Evolutionary conservation across 306 rosid species (phyloP), one percentile per base, ranked within the genome.

Genomic region (Begonia masoniana): DNA sequence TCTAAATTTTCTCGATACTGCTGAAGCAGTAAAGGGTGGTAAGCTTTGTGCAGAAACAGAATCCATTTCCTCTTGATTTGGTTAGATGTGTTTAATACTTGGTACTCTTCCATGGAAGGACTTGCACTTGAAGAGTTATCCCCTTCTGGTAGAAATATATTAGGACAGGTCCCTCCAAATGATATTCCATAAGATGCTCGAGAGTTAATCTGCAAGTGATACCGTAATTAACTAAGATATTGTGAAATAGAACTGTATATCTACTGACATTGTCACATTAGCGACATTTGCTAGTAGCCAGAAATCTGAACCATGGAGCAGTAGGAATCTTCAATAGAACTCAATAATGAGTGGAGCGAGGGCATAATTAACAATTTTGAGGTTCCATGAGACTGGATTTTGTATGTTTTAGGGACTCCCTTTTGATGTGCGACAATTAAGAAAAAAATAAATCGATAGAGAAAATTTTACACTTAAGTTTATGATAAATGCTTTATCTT

Each of bases 171-270:
- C 50, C 94, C 99, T 50, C 92, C 81, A 56, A 67, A 83, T 60
- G 92, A 78, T 61, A 85, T 78, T 66, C 96, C 71, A 59, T 76
- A 91, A 45, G 94, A 68, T 56, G 96, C 96, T 56, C 99, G 91
- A 35, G 99, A 91, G 75, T 83, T 83, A 60, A 91, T 81, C 99
- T 85, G 68, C 64, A 69, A 19, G 36, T 70, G 45, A 58, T 62
- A 65, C 63, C 41, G 14, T 52, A 73, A 52, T 47, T 39, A 45
- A 74, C 51, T 26, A 46, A 52, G 42, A 15, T 57, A 43, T 53
- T 12, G 41, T 16, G n/a, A 43, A 24, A 36, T 50, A 17, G 17
- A 58, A 60, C 9, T 31, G 39, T 31, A 31, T 31, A 31, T 31
- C 8, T 31, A 31, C 8, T 31, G 39, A 31, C 9, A 31, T 31